Conservation (phyloP, 257 asterid species). For the Ophiorrhiza pumila region DNA sequence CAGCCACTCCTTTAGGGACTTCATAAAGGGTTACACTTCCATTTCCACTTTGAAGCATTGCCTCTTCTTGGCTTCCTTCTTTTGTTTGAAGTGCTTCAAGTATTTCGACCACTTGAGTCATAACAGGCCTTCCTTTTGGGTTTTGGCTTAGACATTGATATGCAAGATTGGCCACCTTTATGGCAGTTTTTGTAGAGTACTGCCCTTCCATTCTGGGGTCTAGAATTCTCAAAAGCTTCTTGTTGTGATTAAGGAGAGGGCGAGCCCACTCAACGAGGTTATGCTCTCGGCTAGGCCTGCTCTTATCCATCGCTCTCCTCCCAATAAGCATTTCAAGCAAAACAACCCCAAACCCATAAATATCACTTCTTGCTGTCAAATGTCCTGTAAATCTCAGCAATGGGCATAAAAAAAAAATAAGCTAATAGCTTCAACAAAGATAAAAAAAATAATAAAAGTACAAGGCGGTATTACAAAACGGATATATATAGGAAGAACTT, state of each 20-base stretch:
- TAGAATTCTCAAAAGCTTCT: slow-evolving; percentile 64
- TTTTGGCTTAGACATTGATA: slow-evolving; percentile 90
- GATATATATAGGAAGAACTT: neutral
- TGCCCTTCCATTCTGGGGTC: slow-evolving; percentile 96
- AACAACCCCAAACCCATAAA: slow-evolving; percentile 90
- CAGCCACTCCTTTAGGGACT: slow-evolving; percentile 34
- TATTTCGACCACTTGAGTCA: slow-evolving; percentile 82
- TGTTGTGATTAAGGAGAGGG: slow-evolving; percentile 70
- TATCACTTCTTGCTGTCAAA: slow-evolving; percentile 82
- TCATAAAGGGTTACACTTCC: slow-evolving; percentile 68
- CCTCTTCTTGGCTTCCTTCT: slow-evolving; percentile 39
- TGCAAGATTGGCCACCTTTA: slow-evolving; percentile 80
- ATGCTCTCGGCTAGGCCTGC: slow-evolving; percentile 87
- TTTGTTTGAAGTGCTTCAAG: slow-evolving; percentile 68
- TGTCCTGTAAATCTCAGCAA: slow-evolving; percentile 48
- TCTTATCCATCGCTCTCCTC: slow-evolving; percentile 84
- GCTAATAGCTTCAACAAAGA: neutral
- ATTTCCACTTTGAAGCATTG: slow-evolving; percentile 32
- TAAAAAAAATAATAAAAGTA: neutral
- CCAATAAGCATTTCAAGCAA: slow-evolving; percentile 90
- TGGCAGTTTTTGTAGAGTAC: slow-evolving; percentile 53
- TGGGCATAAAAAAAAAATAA: neutral
- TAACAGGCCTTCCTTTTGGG: slow-evolving; percentile 84
- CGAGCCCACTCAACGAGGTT: slow-evolving; percentile 96
- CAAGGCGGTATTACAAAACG: neutral